These are phyloP conservation scores for Phragmites australis DNA, from an alignment of 176 grass and related monocot genomes.

Conservation along the genomic window DNA sequence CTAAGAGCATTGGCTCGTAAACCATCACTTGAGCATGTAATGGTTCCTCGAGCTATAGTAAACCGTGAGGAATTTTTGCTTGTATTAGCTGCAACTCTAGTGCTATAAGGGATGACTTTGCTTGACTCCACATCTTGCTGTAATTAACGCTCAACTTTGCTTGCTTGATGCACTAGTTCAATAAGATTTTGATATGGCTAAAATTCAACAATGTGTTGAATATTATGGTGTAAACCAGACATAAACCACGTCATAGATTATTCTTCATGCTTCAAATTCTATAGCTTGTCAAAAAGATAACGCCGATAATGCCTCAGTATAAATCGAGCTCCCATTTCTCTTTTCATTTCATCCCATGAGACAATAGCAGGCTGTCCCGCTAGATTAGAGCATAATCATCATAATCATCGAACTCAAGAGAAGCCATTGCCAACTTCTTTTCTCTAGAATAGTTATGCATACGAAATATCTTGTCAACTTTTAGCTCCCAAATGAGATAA, in stretches of 20 bases:
- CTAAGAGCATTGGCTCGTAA: too few species aligned
- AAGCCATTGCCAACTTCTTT: neutral
- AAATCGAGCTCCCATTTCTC: neutral
- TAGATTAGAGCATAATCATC: neutral
- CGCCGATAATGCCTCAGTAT: neutral
- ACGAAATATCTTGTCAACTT: neutral
- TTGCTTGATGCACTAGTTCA: neutral
- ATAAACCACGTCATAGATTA: neutral
- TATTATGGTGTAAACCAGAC: neutral
- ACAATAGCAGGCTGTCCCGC: neutral
- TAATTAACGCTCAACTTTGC: neutral
- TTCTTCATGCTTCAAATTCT: constrained; percentile 9
- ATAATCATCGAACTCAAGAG: neutral
- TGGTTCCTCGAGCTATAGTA: too few species aligned
- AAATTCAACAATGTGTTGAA: neutral
- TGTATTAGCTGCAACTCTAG: too few species aligned
- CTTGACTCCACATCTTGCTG: neutral
- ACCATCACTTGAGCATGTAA: too few species aligned
- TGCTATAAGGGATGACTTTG: too few species aligned
- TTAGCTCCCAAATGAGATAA: neutral
- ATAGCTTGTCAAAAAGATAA: neutral
- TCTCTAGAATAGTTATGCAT: neutral
- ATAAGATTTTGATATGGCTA: neutral
- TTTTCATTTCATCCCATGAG: neutral
- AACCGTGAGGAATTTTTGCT: too few species aligned